phyloP scores from a whole-genome alignment of 1,284 basidiomycete genomes.

The Papiliotrema fonsecae region DNA sequence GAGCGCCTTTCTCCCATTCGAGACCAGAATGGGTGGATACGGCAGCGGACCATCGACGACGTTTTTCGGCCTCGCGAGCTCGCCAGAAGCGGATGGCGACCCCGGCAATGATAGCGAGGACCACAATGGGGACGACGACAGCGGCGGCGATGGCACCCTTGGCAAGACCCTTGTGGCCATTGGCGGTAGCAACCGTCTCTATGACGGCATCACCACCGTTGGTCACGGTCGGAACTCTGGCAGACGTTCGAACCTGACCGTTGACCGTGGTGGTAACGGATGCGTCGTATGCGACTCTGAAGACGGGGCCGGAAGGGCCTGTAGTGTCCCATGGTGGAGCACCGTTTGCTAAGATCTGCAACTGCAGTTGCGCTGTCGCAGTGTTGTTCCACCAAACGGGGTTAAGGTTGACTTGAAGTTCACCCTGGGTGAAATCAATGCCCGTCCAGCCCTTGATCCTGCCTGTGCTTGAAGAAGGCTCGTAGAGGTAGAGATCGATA shows the following conservation, averaged over 20 bases:
- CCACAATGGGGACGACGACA: slow-evolving; percentile 62
- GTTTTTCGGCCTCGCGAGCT: slow-evolving; percentile 56
- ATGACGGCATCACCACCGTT: slow-evolving; percentile 49
- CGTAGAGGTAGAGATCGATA: slow-evolving; percentile 72
- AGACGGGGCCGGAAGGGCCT: slow-evolving; percentile 66
- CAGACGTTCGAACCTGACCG: slow-evolving; percentile 29
- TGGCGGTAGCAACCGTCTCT: slow-evolving; percentile 31
- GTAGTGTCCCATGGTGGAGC: slow-evolving; percentile 55
- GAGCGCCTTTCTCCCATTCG: slow-evolving; percentile 45
- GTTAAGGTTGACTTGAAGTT: slow-evolving; percentile 55
- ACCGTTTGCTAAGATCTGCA: slow-evolving; percentile 61
- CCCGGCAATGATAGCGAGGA: slow-evolving; percentile 53
- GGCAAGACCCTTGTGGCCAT: slow-evolving; percentile 49
- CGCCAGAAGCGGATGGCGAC: slow-evolving; percentile 57
- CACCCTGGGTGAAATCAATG: slow-evolving; percentile 57
- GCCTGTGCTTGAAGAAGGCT: slow-evolving; percentile 51
- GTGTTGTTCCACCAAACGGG: slow-evolving; percentile 76
- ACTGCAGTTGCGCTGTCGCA: slow-evolving; percentile 56
- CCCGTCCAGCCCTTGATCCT: slow-evolving; percentile 62
- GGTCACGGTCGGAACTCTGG: slow-evolving; percentile 44
- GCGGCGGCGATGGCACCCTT: slow-evolving; percentile 72
- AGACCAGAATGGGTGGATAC: slow-evolving; percentile 38
- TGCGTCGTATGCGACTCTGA: slow-evolving; percentile 50
- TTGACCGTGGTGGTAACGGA: slow-evolving; percentile 38
- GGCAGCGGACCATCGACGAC: slow-evolving; percentile 59